These are phyloP conservation scores for Phylloporus scabripes DNA, from an alignment of 768 basidiomycete species.

Conservation along the genomic window DNA sequence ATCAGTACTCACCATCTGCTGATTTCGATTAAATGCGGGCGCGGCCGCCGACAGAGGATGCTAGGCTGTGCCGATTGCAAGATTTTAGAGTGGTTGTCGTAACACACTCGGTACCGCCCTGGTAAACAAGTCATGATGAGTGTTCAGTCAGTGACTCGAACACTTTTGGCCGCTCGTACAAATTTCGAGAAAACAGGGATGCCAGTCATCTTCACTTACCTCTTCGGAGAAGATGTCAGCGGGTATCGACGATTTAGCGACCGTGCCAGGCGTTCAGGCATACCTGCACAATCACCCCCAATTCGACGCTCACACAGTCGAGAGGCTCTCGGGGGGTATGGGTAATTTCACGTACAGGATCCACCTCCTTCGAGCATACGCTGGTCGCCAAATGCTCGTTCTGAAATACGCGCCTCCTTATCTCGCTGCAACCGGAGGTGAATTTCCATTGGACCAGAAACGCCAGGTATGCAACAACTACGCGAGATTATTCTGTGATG, in stretches of 20 bases:
- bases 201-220: neutral
- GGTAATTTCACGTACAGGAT: conserved; percentile 58
- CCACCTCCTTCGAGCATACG: conserved; percentile 35
- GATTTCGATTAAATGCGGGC: too few species aligned
- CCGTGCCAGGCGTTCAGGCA: conserved; percentile 26
- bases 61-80: neutral
- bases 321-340: conserved; percentile 44
- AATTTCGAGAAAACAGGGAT: neutral
- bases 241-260: conserved; percentile 23
- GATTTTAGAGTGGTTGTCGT: neutral
- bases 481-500: neutral
- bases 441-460: conserved; percentile 35
- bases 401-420: conserved; percentile 55
- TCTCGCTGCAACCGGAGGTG: conserved; percentile 22
- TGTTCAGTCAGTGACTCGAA: conserved; percentile 11
- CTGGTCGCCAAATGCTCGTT: conserved; percentile 44
- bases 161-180: neutral
- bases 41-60: too few species aligned
- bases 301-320: conserved; percentile 40
- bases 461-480: conserved; percentile 44
- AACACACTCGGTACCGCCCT: neutral
- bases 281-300: conserved; percentile 44
- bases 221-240: conserved; percentile 16
- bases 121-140: neutral
- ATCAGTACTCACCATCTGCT: too few species aligned